Conservation (phyloP, 2,329 filamentous ascomycete genomes). For the Exophiala lecanii-corni region DNA sequence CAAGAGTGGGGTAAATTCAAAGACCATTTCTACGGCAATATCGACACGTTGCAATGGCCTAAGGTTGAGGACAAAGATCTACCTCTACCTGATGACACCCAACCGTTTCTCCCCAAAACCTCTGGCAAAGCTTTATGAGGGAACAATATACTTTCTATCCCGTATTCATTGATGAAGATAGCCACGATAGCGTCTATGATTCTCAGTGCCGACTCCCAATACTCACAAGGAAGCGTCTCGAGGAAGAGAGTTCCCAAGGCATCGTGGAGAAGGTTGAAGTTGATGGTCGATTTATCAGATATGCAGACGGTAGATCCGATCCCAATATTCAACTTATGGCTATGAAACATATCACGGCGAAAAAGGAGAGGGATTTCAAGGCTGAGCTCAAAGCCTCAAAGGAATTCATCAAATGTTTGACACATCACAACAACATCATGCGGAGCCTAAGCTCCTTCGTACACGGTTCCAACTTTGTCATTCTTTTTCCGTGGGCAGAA, state of each 20-base stretch:
- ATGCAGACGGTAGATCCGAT: no score
- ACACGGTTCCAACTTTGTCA: conserved; percentile 2
- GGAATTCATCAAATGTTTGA: conserved; percentile 1
- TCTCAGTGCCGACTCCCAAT: no score
- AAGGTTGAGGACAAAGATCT: not conserved
- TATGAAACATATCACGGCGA: no score
- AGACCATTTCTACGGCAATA: not conserved
- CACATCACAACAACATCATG: conserved; percentile 2
- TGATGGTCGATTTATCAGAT: no score
- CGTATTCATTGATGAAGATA: conserved; percentile 1
- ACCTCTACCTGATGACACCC: not conserved
- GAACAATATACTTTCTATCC: conserved; percentile 1
- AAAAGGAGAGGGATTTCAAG: no score
- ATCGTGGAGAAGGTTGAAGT: no score
- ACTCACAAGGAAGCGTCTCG: conserved; percentile 1
- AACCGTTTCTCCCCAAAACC: conserved; percentile 3
- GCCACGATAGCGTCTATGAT: no score
- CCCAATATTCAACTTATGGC: no score
- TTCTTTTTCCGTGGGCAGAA: conserved; percentile 6
- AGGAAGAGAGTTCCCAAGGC: no score
- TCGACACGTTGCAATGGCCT: not conserved
- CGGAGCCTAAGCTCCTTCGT: conserved; percentile 1
- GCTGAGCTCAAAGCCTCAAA: no score
- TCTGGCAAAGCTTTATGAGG: not conserved
- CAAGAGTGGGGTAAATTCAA: conserved; percentile 1